These are phyloP conservation scores for Musa beccarii DNA, from an alignment of 176 grass and related monocot genomes.

Conservation along the genomic window DNA sequence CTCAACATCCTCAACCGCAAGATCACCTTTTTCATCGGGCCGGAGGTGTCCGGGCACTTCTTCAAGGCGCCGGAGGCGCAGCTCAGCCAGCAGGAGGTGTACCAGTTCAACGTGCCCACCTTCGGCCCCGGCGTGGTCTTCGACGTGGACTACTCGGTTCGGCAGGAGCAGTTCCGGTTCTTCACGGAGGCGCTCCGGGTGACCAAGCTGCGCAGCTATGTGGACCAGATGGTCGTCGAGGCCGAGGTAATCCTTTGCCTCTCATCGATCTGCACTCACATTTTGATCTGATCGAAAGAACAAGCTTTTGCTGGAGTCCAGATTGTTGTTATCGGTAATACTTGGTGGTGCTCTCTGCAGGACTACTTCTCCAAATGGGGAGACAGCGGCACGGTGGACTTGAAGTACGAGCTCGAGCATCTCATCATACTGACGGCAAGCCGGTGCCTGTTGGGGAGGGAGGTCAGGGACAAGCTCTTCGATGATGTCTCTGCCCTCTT, in stretches of 20 bases:
- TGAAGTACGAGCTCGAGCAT: constrained; percentile 92
- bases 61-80: constrained; percentile 80
- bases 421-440: constrained; percentile 97
- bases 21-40: constrained; percentile 81
- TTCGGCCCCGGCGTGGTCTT: constrained; percentile 80
- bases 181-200: constrained; percentile 71
- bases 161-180: constrained; percentile 92
- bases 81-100: constrained; percentile 96
- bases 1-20: constrained; percentile 42
- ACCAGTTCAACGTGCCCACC: constrained; percentile 78
- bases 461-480: constrained; percentile 91
- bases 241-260: constrained; percentile 42
- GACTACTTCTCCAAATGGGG: constrained; percentile 92
- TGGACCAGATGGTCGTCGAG: constrained; percentile 71
- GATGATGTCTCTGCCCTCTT: constrained; percentile 95
- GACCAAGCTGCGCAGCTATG: constrained; percentile 72
- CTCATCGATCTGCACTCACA: not conserved
- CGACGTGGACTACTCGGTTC: constrained; percentile 63
- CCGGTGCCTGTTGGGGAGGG: constrained; percentile 79
- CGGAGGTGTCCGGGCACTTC: constrained; percentile 73
- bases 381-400: constrained; percentile 82
- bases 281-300: not conserved
- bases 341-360: not conserved
- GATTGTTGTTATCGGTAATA: not conserved
- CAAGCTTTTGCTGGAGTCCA: not conserved